Conservation (phyloP, 2,329 filamentous ascomycete species). For the Aspergillus novofumigatus region DNA sequence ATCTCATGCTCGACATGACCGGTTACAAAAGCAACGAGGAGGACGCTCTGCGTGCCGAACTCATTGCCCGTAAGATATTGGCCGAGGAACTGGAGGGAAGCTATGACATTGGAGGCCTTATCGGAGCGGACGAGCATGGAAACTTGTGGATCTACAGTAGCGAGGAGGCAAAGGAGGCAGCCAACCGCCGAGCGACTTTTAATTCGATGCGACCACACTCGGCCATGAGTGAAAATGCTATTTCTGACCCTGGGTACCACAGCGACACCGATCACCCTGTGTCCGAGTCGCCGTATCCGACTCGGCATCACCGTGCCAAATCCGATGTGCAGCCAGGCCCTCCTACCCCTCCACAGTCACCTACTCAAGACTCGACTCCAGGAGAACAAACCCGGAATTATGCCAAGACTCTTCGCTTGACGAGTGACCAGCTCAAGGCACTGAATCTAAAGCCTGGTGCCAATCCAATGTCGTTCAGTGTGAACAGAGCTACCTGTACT, state of each 20-base stretch:
- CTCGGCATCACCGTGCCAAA: slow-evolving; percentile 55
- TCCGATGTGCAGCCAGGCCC: slow-evolving; percentile 67
- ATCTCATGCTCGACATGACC: slow-evolving; percentile 97
- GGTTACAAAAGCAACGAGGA: slow-evolving; percentile 93
- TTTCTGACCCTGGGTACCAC: slow-evolving; percentile 91
- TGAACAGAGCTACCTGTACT: slow-evolving; percentile 87
- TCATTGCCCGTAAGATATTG: slow-evolving; percentile 88
- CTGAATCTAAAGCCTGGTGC: slow-evolving; percentile 77
- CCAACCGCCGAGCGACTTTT: slow-evolving; percentile 60
- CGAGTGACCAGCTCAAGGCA: slow-evolving; percentile 89
- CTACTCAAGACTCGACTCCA: slow-evolving; percentile 42
- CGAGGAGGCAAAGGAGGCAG: slow-evolving; percentile 89
- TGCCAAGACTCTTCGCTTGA: slow-evolving; percentile 91
- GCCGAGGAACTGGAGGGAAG: slow-evolving; percentile 90
- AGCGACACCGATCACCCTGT: slow-evolving; percentile 73
- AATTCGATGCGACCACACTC: slow-evolving; percentile 49
- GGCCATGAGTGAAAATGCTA: slow-evolving; percentile 67
- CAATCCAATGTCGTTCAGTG: slow-evolving; percentile 93
- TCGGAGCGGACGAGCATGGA: slow-evolving; percentile 90
- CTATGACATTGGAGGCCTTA: slow-evolving; percentile 92
- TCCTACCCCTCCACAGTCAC: slow-evolving; percentile 55
- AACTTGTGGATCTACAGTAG: slow-evolving; percentile 99
- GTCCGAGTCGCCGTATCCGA: slow-evolving; percentile 56
- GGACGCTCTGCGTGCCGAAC: slow-evolving; percentile 83
- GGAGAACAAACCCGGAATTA: slow-evolving; percentile 80